Evolutionary conservation across 805 yeast species (phyloP), one percentile per base, ranked within the genome.

Genomic region (Pichia rugopelliculosa): DNA sequence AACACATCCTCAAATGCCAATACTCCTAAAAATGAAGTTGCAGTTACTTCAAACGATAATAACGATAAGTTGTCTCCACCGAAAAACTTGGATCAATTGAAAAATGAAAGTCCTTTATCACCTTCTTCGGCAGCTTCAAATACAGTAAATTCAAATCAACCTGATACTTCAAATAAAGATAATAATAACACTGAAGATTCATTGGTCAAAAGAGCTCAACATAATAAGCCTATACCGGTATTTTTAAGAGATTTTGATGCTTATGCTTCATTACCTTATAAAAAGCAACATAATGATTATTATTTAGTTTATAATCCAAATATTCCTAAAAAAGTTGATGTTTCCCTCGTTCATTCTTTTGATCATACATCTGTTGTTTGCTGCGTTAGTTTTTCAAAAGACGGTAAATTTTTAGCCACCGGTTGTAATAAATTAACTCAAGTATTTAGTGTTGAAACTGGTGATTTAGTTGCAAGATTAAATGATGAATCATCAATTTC

Each of bases 401-500:
- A 88, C 64, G 98, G 98, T 53, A 84, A 86, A 68, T 87, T 79
- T 62, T 74, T 91, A 56, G 99, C 98, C 23, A 91, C 98, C 15
- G 99, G 99, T 42, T 90, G 97, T 72, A 93, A 91, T 71, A 87
- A 89, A 64, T 79, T 95, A 39, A 93, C 98, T 3, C 96, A 90
- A 67, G 96, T 91, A 49, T 91, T 84, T 68, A 85, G 86, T 56
- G 97, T 90, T 44, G 84, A 84, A 59, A 84, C 95, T 20, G 98
- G 99, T 57, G 90, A 86, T 59, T 73, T 88, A 53, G 81, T 88
- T 52, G 95, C 96, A 47, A 79, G 86, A 63, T 75, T 91, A 59
- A 80, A 85, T 55, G 97, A 91, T 66, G 96, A 90, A 59, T 70
- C 77, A 46, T 72, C 72, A 38, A 72, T 76, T 36, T 66, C 75